Conservation (phyloP, 176 grass and related monocot species). For the Secale cereale region DNA sequence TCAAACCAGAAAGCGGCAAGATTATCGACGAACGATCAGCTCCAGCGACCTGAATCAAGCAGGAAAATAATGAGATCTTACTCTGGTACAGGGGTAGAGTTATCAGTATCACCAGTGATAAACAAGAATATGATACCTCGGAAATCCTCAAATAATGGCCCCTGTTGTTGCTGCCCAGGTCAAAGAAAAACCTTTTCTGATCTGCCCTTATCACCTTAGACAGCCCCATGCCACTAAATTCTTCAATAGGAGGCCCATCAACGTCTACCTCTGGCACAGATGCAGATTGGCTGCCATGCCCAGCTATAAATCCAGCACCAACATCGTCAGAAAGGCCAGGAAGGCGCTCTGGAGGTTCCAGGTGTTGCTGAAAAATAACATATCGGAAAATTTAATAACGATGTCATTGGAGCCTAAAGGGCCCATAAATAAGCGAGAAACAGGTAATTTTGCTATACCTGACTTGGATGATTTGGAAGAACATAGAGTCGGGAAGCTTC, state of each 20-base stretch:
- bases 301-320: conserved; percentile 97
- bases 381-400: neutral
- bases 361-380: conserved; percentile 56
- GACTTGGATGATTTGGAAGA: conserved; percentile 64
- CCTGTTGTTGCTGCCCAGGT: conserved; percentile 91
- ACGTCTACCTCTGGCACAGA: conserved; percentile 71
- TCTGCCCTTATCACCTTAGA: conserved; percentile 98
- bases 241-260: conserved; percentile 79
- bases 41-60: conserved; percentile 73
- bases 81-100: neutral
- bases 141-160: conserved; percentile 97
- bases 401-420: neutral
- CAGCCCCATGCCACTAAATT: conserved; percentile 76
- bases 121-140: conserved; percentile 50
- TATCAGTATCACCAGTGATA: neutral
- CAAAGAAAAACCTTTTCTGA: conserved; percentile 99
- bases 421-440: neutral
- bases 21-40: conserved; percentile 96
- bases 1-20: conserved; percentile 86
- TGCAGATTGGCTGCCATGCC: conserved; percentile 63
- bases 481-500: conserved; percentile 66
- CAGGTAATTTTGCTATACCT: conserved; percentile 32
- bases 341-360: conserved; percentile 78
- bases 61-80: conserved; percentile 13
- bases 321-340: conserved; percentile 96